phyloP scores from a whole-genome alignment of 164 flowering plant genomes.

The Kingdonia uniflora region DNA sequence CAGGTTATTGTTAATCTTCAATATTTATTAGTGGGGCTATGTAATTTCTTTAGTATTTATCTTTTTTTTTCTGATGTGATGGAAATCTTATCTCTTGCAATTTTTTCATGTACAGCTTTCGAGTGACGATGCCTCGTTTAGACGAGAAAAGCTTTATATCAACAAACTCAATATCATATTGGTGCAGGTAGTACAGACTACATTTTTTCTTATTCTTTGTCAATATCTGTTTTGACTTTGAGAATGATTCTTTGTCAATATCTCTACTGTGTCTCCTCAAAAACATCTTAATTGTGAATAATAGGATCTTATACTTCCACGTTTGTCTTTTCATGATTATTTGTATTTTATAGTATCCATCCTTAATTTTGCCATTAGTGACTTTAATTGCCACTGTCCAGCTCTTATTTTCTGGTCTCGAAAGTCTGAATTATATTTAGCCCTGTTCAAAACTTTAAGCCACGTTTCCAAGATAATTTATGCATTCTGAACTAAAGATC shows the following conservation, averaged over 20 bases:
- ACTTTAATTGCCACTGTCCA: background rate
- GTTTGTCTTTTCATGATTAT: too few species aligned
- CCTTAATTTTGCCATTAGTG: background rate
- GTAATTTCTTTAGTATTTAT: background rate
- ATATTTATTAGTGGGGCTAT: background rate
- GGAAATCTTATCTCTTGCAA: background rate
- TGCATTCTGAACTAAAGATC: too few species aligned
- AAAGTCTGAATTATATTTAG: too few species aligned
- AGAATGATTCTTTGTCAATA: background rate
- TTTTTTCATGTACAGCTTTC: conserved; percentile 50
- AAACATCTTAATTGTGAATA: background rate
- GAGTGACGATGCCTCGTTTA: conserved; percentile 78
- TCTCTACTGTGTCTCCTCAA: too few species aligned
- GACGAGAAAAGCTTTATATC: conserved; percentile 85
- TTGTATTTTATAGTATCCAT: background rate
- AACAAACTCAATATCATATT: conserved; percentile 87
- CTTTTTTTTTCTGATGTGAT: too few species aligned
- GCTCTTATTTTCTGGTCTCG: too few species aligned
- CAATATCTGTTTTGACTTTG: background rate
- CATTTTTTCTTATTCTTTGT: background rate
- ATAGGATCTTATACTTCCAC: background rate
- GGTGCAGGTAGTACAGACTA: conserved; percentile 57
- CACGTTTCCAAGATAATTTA: too few species aligned
- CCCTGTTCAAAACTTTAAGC: too few species aligned
- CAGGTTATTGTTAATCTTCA: conserved; percentile 36